Evolutionary conservation across 148 eudicot species (phyloP).

Genomic region (Salicornia ramosissima): DNA sequence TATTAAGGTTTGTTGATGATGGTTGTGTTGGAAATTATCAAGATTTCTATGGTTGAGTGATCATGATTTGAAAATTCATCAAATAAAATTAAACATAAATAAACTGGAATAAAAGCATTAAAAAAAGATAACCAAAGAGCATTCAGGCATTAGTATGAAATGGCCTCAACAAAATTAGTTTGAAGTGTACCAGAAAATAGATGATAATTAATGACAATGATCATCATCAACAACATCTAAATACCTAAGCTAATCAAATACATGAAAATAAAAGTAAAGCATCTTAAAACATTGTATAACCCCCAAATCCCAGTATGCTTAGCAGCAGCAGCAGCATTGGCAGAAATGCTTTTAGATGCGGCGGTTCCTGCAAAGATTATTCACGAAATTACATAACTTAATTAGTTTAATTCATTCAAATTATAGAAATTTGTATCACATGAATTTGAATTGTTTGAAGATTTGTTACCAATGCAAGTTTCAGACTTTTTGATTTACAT

Average conservation of each 20-base stretch:
- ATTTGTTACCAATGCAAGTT: too few species aligned
- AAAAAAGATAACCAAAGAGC: neutral
- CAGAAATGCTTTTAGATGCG: conserved; percentile 8
- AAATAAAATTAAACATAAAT: neutral
- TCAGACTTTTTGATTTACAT: too few species aligned
- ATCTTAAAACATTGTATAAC: conserved; percentile 15
- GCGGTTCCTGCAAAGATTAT: conserved; percentile 12
- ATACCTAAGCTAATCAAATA: neutral
- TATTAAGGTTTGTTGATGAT: too few species aligned
- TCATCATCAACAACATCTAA: neutral
- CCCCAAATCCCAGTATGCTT: conserved; percentile 8
- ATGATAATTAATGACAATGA: neutral
- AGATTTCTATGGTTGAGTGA: too few species aligned
- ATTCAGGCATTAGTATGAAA: neutral
- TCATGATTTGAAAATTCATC: too few species aligned
- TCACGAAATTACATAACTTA: neutral
- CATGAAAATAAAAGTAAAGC: neutral
- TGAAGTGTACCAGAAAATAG: neutral
- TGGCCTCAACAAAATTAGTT: neutral
- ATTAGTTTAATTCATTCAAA: neutral
- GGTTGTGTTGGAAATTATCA: too few species aligned
- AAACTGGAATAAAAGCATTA: neutral
- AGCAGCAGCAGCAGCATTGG: conserved; percentile 9
- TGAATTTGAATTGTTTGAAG: too few species aligned
- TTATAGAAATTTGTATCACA: too few species aligned